Base-by-base conservation (phyloP, 257 asterid species). In the Catharanthus roseus region DNA sequence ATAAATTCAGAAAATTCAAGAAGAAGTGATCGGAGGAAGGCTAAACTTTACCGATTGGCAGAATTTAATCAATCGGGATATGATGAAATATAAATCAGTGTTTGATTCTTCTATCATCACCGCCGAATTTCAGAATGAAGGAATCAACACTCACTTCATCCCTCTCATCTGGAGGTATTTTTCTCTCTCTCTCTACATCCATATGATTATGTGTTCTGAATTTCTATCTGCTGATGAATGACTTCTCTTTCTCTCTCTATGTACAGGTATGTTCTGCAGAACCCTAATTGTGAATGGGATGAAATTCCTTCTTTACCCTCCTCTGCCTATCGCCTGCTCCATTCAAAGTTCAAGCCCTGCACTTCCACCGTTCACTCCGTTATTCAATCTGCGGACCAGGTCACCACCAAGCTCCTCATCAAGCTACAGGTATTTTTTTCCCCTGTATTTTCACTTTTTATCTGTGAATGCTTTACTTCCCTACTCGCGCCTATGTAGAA, bases 361-460 rank as follows among this genome's bases (percentile, higher is more conserved):
- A 78, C 97, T 63, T 85, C 99, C 68, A 77, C 85, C 57, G 74
- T 95, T 62, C 92, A 88, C 74, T 76, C 97, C 65, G 93, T 88
- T 70, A 39, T 84, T 2, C 80, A 91, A 68, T 95, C 99, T 15
- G 65, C 79, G 0, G 99, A 95, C 72, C 82, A 81, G 65, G 95
- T 89, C 78, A 95, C 99, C 80, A 95, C 99, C 28, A 95, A 95
- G 87, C 95, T 95, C 71, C 91, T 95, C 77, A 85, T 95, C 86
- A 82, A 88, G 60, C 72, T 95, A 51, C 85, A 93, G 97, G 97
- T 93, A 60, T 51, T 10, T 31, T 57, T 38, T 68, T 50, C 54
- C 4, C 19, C 8, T 49, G 51, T 45, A 11, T 45, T 45, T 45
- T 11, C 12, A 12, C 19, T 45, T 45, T 19, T 45, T 13, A 13